Conservation (phyloP, 768 basidiomycete genomes). For the Lyophyllum atratum region DNA sequence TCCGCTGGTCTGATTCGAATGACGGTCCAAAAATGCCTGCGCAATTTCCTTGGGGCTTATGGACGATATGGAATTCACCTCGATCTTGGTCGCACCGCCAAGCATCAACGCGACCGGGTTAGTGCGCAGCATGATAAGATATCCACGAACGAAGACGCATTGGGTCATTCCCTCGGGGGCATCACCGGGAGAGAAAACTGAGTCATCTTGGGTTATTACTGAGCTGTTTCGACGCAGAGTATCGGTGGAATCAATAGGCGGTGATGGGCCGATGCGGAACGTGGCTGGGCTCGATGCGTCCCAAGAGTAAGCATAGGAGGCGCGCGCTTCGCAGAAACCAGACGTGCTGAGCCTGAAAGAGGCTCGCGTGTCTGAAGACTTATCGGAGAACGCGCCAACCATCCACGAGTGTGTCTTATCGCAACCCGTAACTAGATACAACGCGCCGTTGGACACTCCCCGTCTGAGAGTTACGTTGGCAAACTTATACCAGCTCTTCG, state of each 20-base stretch:
- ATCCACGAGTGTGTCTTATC: slow-evolving; percentile 22
- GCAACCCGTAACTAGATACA: slow-evolving; percentile 22
- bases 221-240: background rate
- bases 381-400: slow-evolving; percentile 14
- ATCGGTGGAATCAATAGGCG: slow-evolving; percentile 2
- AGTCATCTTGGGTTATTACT: slow-evolving; percentile 10
- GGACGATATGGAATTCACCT: slow-evolving; percentile 10
- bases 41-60: slow-evolving; percentile 8
- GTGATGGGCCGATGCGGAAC: slow-evolving; percentile 12
- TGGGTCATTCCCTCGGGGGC: slow-evolving; percentile 9
- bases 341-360: slow-evolving; percentile 10
- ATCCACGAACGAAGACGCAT: slow-evolving; percentile 18
- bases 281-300: slow-evolving; percentile 11
- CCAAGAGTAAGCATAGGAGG: slow-evolving; percentile 15
- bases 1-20: background rate
- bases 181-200: slow-evolving; percentile 9
- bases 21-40: background rate
- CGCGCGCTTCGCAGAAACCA: background rate
- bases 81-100: background rate
- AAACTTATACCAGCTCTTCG: slow-evolving; percentile 17
- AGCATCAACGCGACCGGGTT: slow-evolving; percentile 6
- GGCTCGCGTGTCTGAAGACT: slow-evolving; percentile 3
- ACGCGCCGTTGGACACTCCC: slow-evolving; percentile 15
- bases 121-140: slow-evolving; percentile 15
- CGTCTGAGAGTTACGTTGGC: slow-evolving; percentile 11